Conservation (phyloP, 2,329 filamentous ascomycete species). For the Huntiella decipiens region DNA sequence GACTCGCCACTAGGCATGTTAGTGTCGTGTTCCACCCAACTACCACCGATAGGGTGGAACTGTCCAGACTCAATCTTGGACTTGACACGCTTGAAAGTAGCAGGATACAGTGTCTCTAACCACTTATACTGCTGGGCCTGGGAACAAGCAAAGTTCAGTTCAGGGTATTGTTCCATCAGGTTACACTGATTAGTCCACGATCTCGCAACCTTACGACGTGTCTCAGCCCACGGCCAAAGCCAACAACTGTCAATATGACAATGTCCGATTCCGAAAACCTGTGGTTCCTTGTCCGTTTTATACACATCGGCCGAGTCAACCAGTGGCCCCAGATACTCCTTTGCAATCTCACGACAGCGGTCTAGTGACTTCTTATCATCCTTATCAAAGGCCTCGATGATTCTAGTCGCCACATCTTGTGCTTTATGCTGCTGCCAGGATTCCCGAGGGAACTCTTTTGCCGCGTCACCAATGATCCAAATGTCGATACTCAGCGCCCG, state of each 20-base stretch:
- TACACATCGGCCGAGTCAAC: constrained; percentile 77
- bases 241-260: constrained; percentile 98
- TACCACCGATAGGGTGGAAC: constrained; percentile 90
- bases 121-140: constrained; percentile 98
- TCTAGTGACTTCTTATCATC: constrained; percentile 61
- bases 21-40: constrained; percentile 98
- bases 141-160: constrained; percentile 80
- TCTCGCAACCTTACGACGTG: constrained; percentile 84
- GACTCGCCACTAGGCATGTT: constrained; percentile 95
- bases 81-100: constrained; percentile 78
- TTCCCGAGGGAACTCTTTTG: constrained; percentile 72
- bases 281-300: constrained; percentile 48
- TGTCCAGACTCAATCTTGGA: constrained; percentile 72
- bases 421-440: constrained; percentile 82
- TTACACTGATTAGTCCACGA: constrained; percentile 97
- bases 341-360: constrained; percentile 64
- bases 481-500: constrained; percentile 75
- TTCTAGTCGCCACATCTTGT: constrained; percentile 61
- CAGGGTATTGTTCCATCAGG: constrained; percentile 83
- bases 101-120: constrained; percentile 78
- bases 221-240: constrained; percentile 97
- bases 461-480: constrained; percentile 88
- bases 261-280: constrained; percentile 81
- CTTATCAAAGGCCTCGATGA: constrained; percentile 78
- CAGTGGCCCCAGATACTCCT: constrained; percentile 61